Evolutionary conservation across 2,329 filamentous ascomycete genomes (phyloP).

Genomic region (Cercospora beticola): DNA sequence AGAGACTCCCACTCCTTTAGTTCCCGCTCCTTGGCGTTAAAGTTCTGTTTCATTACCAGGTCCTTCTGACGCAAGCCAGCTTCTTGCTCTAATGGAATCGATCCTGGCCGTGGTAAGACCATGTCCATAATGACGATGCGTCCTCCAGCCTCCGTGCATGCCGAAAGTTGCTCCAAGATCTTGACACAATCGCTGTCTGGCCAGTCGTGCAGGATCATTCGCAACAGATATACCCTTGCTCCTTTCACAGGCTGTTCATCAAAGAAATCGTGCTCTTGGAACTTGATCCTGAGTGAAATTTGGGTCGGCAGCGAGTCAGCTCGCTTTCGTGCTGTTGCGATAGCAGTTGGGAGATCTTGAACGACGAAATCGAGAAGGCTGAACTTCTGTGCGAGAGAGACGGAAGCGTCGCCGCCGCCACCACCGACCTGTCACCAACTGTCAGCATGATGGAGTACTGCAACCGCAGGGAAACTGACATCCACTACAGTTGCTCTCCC

Average conservation of each 20-base stretch:
- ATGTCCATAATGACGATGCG: slow-evolving; percentile 3
- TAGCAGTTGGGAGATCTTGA: slow-evolving; percentile 21
- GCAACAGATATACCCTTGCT: slow-evolving; percentile 3
- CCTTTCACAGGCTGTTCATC: slow-evolving; percentile 9
- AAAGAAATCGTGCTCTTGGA: slow-evolving; percentile 20
- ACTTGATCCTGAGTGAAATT: not conserved
- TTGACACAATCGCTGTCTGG: not conserved
- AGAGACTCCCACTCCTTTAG: slow-evolving; percentile 9
- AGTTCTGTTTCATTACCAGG: slow-evolving; percentile 8
- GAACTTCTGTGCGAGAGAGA: slow-evolving; percentile 22
- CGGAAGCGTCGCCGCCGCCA: slow-evolving; percentile 24
- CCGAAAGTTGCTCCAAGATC: slow-evolving; percentile 18
- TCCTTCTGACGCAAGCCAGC: not conserved
- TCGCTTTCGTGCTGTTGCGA: slow-evolving; percentile 5
- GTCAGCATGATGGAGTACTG: not conserved
- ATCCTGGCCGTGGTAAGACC: not conserved
- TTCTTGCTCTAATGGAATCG: not conserved
- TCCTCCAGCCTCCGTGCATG: not conserved
- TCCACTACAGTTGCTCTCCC: not conserved
- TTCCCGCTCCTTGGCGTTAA: slow-evolving; percentile 10
- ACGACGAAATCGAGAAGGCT: slow-evolving; percentile 20
- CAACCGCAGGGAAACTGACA: not conserved
- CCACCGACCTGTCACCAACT: slow-evolving; percentile 19
- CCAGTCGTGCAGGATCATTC: slow-evolving; percentile 21
- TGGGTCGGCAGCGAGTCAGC: not conserved